Base-by-base conservation (phyloP, 371 early-diverging fungal genomes). In the Coemansia sp. region DNA sequence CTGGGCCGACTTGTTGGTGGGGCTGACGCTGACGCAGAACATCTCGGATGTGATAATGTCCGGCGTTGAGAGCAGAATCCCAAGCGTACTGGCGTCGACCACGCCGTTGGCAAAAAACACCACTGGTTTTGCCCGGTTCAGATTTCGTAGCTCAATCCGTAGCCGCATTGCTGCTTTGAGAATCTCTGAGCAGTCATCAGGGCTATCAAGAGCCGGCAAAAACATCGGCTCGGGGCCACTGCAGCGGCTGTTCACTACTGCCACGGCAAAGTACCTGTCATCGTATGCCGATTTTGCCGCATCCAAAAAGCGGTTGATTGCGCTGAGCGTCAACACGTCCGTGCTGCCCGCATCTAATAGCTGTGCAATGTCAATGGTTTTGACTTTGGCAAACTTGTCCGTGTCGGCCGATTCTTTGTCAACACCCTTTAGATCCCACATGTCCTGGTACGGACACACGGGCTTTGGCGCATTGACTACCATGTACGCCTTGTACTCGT, bases 361-460 rank as follows among this genome's bases (percentile, higher is more conserved):
- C 40, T 40, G 3, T 0, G 62, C 64, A 24, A 72, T 38, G 42
- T 72, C 74, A 11, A 72, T 49, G 1, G 61, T 33, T 38, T 24
- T 60, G 53, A 72, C 64, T 7, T 52, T 56, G 38, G 46, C 49
- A 38, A 68, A 51, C 51, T 39, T 49, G 6, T 12, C 34, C 7
- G 49, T 54, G n/a, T 61, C 54, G 4, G 56, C 64, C 11, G 57
- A 16, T 14, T 39, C 38, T 12, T 42, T 48, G 33, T 44, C 43
- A 3, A 39, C 18, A 5, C 49, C 61, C 31, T 36, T 40, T 7
- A n/a, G n/a, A 0, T 72, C 69, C 74, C 74, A 72, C 55, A 72
- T 43, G 52, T 72, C 68, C 62, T 72, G 74, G 58, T 72, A 72
- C 37, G 74, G 74, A 8, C 74, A 72, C 29, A 64, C 58, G 14